Conservation (phyloP, 768 basidiomycete species). For the Strobilomyces confusus region DNA sequence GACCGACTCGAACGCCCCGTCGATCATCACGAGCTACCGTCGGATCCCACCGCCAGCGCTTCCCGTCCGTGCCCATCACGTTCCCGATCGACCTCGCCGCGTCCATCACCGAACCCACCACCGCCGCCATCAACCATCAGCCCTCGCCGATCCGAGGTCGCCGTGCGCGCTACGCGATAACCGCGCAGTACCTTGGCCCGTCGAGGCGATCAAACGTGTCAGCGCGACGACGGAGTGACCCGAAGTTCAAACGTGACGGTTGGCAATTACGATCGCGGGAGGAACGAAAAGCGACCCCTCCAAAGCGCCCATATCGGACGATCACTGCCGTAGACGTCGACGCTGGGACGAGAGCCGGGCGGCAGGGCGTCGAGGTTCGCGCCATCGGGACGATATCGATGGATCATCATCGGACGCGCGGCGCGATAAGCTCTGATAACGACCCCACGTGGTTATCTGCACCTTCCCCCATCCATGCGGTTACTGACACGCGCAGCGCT, state of each 20-base stretch:
- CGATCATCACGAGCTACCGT: background rate
- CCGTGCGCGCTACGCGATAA: background rate
- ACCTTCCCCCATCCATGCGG: background rate
- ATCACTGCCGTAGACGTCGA: background rate
- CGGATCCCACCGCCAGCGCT: background rate
- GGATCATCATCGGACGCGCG: background rate
- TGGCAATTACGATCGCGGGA: conserved; percentile 4
- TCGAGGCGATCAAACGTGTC: conserved; percentile 6
- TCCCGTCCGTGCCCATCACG: background rate
- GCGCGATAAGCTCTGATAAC: conserved; percentile 18
- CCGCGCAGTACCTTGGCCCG: background rate
- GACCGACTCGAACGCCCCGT: too few relatives aligned
- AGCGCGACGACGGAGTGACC: conserved; percentile 1
- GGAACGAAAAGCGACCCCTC: background rate
- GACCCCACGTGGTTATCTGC: conserved; percentile 13
- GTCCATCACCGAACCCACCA: background rate
- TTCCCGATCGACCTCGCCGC: background rate
- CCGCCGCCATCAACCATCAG: background rate
- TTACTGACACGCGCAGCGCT: background rate
- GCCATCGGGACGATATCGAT: background rate
- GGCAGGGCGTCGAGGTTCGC: background rate
- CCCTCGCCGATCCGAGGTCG: background rate
- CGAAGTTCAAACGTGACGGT: background rate
- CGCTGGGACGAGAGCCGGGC: background rate
- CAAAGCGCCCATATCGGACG: conserved; percentile 13